Percentiles rank a stretch among this genome's conserved stretches.
Evolutionary conservation across 139 green algal genomes (phyloP).

Genomic region (Tetraselmis striata): DNA sequence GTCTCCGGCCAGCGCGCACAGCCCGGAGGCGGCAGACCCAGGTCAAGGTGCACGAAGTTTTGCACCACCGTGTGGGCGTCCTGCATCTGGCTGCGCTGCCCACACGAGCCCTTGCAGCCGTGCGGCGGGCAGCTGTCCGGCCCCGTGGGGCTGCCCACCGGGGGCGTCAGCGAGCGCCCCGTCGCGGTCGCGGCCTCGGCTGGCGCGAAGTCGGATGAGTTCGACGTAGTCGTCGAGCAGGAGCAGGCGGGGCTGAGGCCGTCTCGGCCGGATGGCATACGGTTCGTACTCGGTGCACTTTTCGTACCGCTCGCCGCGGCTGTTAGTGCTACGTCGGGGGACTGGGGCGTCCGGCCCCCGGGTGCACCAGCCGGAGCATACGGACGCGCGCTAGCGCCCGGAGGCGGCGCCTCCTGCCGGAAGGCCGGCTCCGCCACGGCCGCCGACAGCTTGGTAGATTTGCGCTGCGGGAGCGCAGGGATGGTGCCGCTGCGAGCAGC

Average conservation of each 20-base stretch:
- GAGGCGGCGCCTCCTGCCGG: neutral
- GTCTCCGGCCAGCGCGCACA: neutral
- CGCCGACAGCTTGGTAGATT: neutral
- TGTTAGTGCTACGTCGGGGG: too few species aligned
- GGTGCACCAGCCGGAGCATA: too few species aligned
- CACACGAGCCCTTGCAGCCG: slow-evolving; percentile 58
- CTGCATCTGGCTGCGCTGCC: slow-evolving; percentile 60
- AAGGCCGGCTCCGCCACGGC: neutral
- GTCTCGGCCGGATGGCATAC: neutral
- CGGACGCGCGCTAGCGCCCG: too few species aligned
- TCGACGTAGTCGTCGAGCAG: too few species aligned
- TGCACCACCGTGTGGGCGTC: slow-evolving; percentile 60
- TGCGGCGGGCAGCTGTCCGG: slow-evolving; percentile 46
- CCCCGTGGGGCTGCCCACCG: too few species aligned
- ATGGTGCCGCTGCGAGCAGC: too few species aligned
- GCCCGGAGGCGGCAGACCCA: neutral
- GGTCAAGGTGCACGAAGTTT: slow-evolving; percentile 44
- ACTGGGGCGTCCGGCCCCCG: too few species aligned
- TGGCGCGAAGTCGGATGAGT: too few species aligned
- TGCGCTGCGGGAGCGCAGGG: too few species aligned
- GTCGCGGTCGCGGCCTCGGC: too few species aligned
- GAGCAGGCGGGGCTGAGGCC: neutral
- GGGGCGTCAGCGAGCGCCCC: too few species aligned
- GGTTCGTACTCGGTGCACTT: neutral
- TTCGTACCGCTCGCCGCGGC: neutral